Evolutionary conservation across 257 asterid species (phyloP).

Genomic region (Solanum peruvianum): DNA sequence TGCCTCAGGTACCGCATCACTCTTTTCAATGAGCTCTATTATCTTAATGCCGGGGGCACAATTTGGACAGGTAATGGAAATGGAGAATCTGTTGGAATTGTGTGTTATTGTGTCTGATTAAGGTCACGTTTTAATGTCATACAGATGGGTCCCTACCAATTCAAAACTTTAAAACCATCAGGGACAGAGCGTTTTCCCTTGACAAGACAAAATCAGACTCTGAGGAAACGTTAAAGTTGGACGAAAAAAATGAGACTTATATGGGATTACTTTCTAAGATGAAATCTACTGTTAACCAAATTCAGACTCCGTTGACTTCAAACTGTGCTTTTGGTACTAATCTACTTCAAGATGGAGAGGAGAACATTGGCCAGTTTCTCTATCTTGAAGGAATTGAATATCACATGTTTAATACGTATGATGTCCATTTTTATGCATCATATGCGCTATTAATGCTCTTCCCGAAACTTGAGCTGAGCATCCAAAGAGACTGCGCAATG

Average conservation of each 20-base stretch:
- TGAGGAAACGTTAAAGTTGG: background rate
- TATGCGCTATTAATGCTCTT: conserved; percentile 61
- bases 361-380: conserved; percentile 83
- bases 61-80: conserved; percentile 74
- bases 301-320: conserved; percentile 41
- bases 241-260: conserved; percentile 49
- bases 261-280: conserved; percentile 61
- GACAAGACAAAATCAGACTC: conserved; percentile 23
- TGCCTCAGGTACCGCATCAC: conserved; percentile 77
- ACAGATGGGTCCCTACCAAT: conserved; percentile 86
- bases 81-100: background rate
- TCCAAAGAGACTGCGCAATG: conserved; percentile 87
- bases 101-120: background rate
- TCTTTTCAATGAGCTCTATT: conserved; percentile 93
- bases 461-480: conserved; percentile 84
- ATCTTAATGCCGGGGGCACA: conserved; percentile 84
- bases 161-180: conserved; percentile 40
- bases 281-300: conserved; percentile 48
- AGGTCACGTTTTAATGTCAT: background rate
- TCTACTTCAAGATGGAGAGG: conserved; percentile 66
- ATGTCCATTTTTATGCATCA: conserved; percentile 87
- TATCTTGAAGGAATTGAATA: conserved; percentile 95
- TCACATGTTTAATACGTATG: conserved; percentile 91
- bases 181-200: conserved; percentile 43
- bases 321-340: conserved; percentile 66